A percentile compares a stretch with the other conserved stretches of the same genome.
Evolutionary conservation across 108 stramenopile genomes (phyloP).

Genomic region (Parietichytrium sp.): DNA sequence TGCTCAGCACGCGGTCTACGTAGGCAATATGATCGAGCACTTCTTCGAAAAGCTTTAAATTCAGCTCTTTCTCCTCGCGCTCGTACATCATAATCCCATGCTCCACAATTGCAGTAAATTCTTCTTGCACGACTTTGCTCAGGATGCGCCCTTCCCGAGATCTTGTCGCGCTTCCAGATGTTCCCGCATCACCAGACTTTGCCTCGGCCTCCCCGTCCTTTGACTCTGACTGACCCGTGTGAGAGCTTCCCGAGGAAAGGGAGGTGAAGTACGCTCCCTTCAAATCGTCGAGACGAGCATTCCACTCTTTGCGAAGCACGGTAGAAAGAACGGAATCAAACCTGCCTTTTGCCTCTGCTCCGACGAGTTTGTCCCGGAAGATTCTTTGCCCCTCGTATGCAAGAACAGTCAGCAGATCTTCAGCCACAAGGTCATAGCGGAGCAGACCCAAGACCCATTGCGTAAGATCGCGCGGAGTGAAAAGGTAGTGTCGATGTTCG

Average conservation of each 20-base stretch:
- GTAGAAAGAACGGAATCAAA: conserved; percentile 53
- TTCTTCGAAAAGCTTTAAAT: conserved; percentile 53
- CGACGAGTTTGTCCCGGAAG: conserved; percentile 60
- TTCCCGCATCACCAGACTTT: background rate
- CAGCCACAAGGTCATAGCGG: conserved; percentile 58
- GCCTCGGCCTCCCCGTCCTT: background rate
- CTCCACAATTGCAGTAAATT: conserved; percentile 50
- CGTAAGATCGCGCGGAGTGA: conserved; percentile 65
- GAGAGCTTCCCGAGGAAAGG: conserved; percentile 6
- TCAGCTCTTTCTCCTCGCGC: conserved; percentile 62
- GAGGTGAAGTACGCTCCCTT: conserved; percentile 46
- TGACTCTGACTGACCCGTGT: background rate
- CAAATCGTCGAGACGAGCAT: background rate
- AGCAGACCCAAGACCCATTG: conserved; percentile 56
- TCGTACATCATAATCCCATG: conserved; percentile 61
- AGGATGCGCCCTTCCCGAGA: conserved; percentile 34
- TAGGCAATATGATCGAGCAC: conserved; percentile 58
- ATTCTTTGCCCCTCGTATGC: conserved; percentile 60
- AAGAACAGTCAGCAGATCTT: conserved; percentile 56
- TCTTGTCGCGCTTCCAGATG: background rate
- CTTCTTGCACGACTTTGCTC: conserved; percentile 37
- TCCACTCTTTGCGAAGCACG: conserved; percentile 48
- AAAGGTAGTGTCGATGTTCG: conserved; percentile 67
- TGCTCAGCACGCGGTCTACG: conserved; percentile 63
- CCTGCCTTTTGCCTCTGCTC: conserved; percentile 25